Base-by-base conservation (phyloP, 1,284 basidiomycete genomes). In the Sporisorium graminicola region DNA sequence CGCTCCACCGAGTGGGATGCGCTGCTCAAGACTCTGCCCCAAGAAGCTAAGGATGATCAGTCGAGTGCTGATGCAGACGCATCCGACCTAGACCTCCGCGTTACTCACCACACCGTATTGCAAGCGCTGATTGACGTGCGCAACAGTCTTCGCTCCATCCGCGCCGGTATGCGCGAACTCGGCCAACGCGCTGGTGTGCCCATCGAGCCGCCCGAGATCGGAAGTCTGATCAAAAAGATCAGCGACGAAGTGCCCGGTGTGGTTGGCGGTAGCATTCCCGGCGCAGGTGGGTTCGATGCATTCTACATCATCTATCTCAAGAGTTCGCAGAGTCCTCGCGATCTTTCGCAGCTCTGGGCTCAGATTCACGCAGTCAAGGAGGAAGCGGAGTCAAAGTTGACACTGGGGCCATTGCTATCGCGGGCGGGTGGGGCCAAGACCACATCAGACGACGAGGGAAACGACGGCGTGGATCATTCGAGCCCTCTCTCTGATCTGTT, bases 261-360 rank as follows among this genome's bases (percentile, higher is more conserved):
- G 3, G 88, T 99, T 35, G 95, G 94, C 10, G 95, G 95, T 42
- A 96, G 96, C 33, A 96, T 99, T 5, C 97, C 97, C 1, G 96
- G 96, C 16, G 95, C 97, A 29, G 97, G 97, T 5, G 97, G 97
- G 1, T 99, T 93, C 86, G 97, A 99, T 84, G 97, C 97, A 1
- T 90, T 99, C 60, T 99, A 94, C 92, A 88, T 99, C 9, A 90
- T 99, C 16, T 78, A 81, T 52, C 67, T 85, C 12, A 33, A 58
- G 44, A 68, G 54, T 29, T 24, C 54, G 5, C 29, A 65, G 5
- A 65, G 24, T 18, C 63, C 68, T 1, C 35, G 53, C 26, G 59
- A 61, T 0, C 54, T 77, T 44, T 57, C 67, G 35, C 61, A 71
- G 55, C 57, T 81, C n/a, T 81, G 78, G 71, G 26, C 47, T 13